Evolutionary conservation across 2,329 filamentous ascomycete species (phyloP).

Genomic region (Fonsecaea pugnacius): DNA sequence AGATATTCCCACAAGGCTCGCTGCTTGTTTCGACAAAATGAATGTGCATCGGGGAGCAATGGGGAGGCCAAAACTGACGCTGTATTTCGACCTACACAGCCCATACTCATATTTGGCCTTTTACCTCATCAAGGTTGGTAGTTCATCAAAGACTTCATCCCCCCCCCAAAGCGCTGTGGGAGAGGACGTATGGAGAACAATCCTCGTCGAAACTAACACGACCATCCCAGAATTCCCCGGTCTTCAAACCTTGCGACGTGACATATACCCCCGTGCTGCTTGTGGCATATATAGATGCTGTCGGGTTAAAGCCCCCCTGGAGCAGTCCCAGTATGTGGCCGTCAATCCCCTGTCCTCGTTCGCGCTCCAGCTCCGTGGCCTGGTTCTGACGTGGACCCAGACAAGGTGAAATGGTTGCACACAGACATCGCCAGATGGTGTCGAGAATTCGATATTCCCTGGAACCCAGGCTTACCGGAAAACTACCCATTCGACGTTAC

Average conservation of each 20-base stretch:
- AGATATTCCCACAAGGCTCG: neutral
- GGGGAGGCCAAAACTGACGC: conserved; percentile 56
- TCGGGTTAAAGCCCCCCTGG: conserved; percentile 59
- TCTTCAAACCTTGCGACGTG: conserved; percentile 60
- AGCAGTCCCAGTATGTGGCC: conserved; percentile 50
- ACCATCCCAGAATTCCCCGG: conserved; percentile 55
- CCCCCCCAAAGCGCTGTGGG: neutral
- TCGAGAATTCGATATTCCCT: conserved; percentile 57
- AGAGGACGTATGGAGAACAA: neutral
- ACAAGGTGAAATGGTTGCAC: conserved; percentile 64
- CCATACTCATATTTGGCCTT: conserved; percentile 66
- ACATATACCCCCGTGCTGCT: conserved; percentile 65
- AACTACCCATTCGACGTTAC: conserved; percentile 55
- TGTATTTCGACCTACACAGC: conserved; percentile 63
- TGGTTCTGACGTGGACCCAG: conserved; percentile 41
- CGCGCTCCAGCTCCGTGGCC: too few relatives aligned
- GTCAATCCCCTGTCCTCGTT: neutral
- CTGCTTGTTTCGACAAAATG: neutral
- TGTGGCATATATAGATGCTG: conserved; percentile 62
- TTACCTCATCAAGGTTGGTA: conserved; percentile 57
- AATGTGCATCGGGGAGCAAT: conserved; percentile 40
- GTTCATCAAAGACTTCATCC: too few relatives aligned
- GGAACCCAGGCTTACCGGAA: conserved; percentile 59
- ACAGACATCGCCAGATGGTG: conserved; percentile 61
- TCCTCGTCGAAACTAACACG: neutral